Percentiles rank a stretch among this genome's conserved stretches.
These are phyloP conservation scores for Boletus rubescentipes DNA, from an alignment of 768 basidiomycete species.

Conservation along the genomic window DNA sequence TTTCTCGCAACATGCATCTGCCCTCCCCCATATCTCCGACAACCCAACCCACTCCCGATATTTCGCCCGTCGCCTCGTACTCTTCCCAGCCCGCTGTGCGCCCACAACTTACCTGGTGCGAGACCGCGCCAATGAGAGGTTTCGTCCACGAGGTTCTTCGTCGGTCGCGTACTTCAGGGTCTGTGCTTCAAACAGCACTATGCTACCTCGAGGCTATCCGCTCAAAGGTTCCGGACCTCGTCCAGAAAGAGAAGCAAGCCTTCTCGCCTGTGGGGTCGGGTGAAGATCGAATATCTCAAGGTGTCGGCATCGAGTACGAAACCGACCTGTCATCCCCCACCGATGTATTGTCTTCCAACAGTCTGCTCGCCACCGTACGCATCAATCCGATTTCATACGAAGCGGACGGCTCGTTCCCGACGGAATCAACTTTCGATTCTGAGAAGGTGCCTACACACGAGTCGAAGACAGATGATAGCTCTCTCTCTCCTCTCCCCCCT, in stretches of 20 bases:
- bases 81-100: conserved; percentile 16
- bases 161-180: conserved; percentile 81
- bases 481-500: conserved; percentile 36
- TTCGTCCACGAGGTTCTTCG: conserved; percentile 90
- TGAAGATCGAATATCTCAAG: conserved; percentile 42
- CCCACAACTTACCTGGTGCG: conserved; percentile 23
- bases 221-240: conserved; percentile 61
- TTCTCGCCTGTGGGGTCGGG: conserved; percentile 42
- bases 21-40: conserved; percentile 56
- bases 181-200: conserved; percentile 81
- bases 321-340: conserved; percentile 29
- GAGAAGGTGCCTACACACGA: conserved; percentile 10
- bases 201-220: conserved; percentile 89
- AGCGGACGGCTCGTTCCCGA: conserved; percentile 16
- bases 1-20: conserved; percentile 41
- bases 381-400: conserved; percentile 32
- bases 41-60: conserved; percentile 35
- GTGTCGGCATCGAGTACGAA: conserved; percentile 43
- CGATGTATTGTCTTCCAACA: conserved; percentile 17
- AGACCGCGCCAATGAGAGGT: conserved; percentile 59
- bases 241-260: conserved; percentile 48
- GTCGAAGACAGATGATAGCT: conserved; percentile 13
- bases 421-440: conserved; percentile 12
- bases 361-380: conserved; percentile 45
- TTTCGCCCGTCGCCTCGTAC: conserved; percentile 31